Base-by-base conservation (phyloP, 2,329 filamentous ascomycete genomes). In the Apiospora koreana region DNA sequence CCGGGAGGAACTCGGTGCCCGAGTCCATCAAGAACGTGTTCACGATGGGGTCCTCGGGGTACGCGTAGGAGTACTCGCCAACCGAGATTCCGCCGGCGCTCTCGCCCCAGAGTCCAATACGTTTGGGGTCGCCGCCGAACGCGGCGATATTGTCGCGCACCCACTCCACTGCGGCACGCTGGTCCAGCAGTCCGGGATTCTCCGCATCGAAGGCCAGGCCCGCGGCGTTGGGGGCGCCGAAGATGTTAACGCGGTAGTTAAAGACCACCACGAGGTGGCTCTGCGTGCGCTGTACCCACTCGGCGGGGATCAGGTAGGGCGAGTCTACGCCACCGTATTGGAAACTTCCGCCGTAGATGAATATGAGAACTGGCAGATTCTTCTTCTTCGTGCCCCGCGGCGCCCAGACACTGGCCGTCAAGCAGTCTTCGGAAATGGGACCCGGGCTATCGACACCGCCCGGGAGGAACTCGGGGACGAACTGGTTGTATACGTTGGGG, bases 111-210 rank as follows among this genome's bases (percentile, higher is more conserved):
- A 85, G 77, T 1, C 81, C 81, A 70, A 86, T 85, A 12, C 79
- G 77, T 3, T 76, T 71, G 2, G 78, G 75, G 71, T 85, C 83
- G 31, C 86, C 86, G 65, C 85, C 85, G 72, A 88, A 88, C 3
- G 76, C 76, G 7, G 73, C 79, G 48, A 87, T 83, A 74, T 88
- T 87, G 70, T 82, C 78, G 43, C 80, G 80, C 0, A 86, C 77
- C 86, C 86, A 88, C 76, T 86, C 83, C 0, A 87, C 76, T 0
- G 84, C 85, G 14, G 80, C 73, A 3, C 85, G 82, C 73, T 87
- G 85, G 75, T 89, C 86, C 4, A 83, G 78, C 3, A 88, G 75
- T 0, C 85, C 86, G 7, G 85, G 71, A 69, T 88, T 88, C 69
- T 82, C 79, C 16, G 70, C 78, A 64, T 72, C 67, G 18, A 43